Evolutionary conservation across 805 yeast species (phyloP).

Genomic region (Pichia cabralensis): DNA sequence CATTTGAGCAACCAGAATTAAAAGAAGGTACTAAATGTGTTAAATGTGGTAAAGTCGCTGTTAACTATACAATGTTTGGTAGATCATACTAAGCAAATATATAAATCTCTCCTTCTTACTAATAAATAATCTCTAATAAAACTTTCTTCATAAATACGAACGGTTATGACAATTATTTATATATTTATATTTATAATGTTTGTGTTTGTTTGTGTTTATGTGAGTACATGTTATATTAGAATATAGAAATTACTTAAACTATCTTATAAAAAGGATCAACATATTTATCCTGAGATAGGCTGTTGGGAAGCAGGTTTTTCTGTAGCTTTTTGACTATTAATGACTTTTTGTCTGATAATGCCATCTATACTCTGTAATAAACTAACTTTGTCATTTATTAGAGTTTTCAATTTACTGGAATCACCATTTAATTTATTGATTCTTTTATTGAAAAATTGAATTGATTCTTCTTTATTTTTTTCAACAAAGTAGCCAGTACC

Average conservation of each 20-base stretch:
- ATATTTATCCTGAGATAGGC: no score
- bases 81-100: constrained; percentile 61
- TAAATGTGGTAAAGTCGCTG: constrained; percentile 68
- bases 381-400: constrained; percentile 66
- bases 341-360: constrained; percentile 42
- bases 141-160: no score
- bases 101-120: no score
- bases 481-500: constrained; percentile 96
- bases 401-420: constrained; percentile 58
- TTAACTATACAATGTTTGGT: constrained; percentile 89
- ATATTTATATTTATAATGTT: no score
- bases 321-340: no score
- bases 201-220: no score
- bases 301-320: no score
- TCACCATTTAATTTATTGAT: constrained; percentile 65
- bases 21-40: constrained; percentile 78
- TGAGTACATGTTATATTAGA: no score
- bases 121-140: no score
- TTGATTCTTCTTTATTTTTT: constrained; percentile 58
- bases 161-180: no score
- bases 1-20: constrained; percentile 82
- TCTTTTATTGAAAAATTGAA: constrained; percentile 62
- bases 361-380: constrained; percentile 52
- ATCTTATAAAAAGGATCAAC: no score
- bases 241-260: no score